Base-by-base conservation (phyloP, 176 grass and related monocot genomes). In the Hordeum marinum region DNA sequence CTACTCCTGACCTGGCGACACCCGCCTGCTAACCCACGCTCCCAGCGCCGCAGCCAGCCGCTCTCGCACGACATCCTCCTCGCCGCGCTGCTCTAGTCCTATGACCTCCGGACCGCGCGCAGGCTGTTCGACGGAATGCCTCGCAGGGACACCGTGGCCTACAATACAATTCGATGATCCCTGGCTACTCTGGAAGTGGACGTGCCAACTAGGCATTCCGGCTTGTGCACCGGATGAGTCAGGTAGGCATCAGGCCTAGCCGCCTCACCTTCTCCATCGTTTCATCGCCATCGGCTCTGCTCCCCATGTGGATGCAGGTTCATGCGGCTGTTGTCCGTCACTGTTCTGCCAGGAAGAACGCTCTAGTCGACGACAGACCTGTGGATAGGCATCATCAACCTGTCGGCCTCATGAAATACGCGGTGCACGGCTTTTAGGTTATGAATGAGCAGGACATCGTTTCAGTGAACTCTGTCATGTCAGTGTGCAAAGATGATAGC, bases 391-490 rank as follows among this genome's bases (percentile, higher is more conserved):
- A 95, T 79, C 76, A 89, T 79, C 76, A 89, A 40, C 86, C 80
- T 6, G 78, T 93, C n/a, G 83, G 87, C 14, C 80, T 93, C 79
- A 18, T 67, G 20, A 37, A 55, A 8, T 37, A 90, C 39, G 96
- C 93, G 21, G 75, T 24, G 8, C 13, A 15, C 36, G 69, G 90
- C 6, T 98, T 98, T 76, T 48, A 31, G 29, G 60, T 78, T 77
- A 90, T 92, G 87, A 77, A 92, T n/a, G n/a, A n/a, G n/a, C n/a
- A n/a, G n/a, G n/a, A n/a, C n/a, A n/a, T 85, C 39, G 58, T 91
- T 40, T 95, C 87, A 77, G 95, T 93, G 78, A 95, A 98, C 73
- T 85, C 89, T 41, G 45, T 95, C 76, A 71, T 95, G 48, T 87
- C 88, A 45, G 89, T 87, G 40, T 94, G 87, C 70, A 88, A 86